These are phyloP conservation scores for Cercospora canescens DNA, from an alignment of 2,329 filamentous ascomycete genomes.

Conservation along the genomic window DNA sequence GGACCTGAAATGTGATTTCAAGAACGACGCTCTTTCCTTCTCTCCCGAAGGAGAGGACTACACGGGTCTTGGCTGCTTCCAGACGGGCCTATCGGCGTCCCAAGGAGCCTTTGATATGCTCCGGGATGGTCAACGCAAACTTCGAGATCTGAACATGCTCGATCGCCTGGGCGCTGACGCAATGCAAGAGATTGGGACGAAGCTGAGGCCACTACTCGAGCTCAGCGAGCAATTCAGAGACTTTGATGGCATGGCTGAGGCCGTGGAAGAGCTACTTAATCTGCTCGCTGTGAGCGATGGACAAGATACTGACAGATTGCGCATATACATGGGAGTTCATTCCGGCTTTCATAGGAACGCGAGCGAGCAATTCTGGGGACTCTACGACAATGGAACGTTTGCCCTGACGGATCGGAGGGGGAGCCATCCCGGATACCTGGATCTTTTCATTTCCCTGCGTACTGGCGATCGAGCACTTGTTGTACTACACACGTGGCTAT, in stretches of 20 bases:
- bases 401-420: not conserved
- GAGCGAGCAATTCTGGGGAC: constrained; percentile 27
- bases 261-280: constrained; percentile 23
- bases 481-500: constrained; percentile 45
- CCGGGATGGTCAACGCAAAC: constrained; percentile 45
- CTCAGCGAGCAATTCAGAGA: constrained; percentile 16
- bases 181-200: constrained; percentile 35
- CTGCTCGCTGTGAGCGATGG: constrained; percentile 16
- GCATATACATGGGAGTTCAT: constrained; percentile 26
- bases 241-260: not conserved
- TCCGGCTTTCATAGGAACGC: constrained; percentile 26
- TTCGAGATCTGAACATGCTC: constrained; percentile 44
- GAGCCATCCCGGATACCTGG: constrained; percentile 29
- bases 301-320: constrained; percentile 12
- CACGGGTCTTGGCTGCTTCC: constrained; percentile 38
- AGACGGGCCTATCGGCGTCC: constrained; percentile 46
- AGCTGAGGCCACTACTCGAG: constrained; percentile 1
- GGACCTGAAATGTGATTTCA: not conserved
- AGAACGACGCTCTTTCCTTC: constrained; percentile 2
- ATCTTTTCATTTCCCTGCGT: constrained; percentile 48
- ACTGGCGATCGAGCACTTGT: constrained; percentile 45
- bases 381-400: constrained; percentile 21
- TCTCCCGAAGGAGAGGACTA: constrained; percentile 13
- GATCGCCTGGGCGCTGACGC: constrained; percentile 39
- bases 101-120: constrained; percentile 46